These are phyloP conservation scores for Mycena sp. DNA, from an alignment of 1,284 basidiomycete genomes.

Conservation along the genomic window DNA sequence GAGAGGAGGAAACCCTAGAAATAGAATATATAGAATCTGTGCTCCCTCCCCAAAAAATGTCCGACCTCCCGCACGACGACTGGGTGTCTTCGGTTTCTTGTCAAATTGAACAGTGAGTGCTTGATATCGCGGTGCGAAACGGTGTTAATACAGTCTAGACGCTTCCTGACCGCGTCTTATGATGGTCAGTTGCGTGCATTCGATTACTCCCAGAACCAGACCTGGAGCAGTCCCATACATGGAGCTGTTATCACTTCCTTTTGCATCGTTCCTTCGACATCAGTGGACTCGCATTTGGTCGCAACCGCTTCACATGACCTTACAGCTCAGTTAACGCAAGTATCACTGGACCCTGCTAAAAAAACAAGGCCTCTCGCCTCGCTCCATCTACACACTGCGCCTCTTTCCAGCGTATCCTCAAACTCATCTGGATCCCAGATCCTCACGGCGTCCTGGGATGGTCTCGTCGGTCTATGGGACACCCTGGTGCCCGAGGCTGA, in stretches of 20 bases:
- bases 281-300: conserved; percentile 55
- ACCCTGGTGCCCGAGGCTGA: conserved; percentile 68
- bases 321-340: conserved; percentile 69
- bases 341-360: conserved; percentile 50
- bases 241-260: conserved; percentile 79
- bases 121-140: conserved; percentile 17
- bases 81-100: conserved; percentile 92
- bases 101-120: conserved; percentile 70
- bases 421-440: conserved; percentile 66
- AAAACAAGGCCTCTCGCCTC: conserved; percentile 59
- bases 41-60: conserved; percentile 87
- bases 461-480: conserved; percentile 82
- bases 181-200: conserved; percentile 82
- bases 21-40: conserved; percentile 96
- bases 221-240: conserved; percentile 63
- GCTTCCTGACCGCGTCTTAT: conserved; percentile 84
- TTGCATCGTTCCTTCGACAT: conserved; percentile 60
- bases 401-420: conserved; percentile 73
- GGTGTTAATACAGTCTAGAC: conserved; percentile 43
- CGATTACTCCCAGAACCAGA: conserved; percentile 70
- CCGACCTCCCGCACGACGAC: conserved; percentile 88
- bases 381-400: conserved; percentile 79
- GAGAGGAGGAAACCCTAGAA: conserved; percentile 90
- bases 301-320: conserved; percentile 90
- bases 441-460: conserved; percentile 84